phyloP scores from a whole-genome alignment of 73 alveolate species.

The Paramecium sexaurelia region DNA sequence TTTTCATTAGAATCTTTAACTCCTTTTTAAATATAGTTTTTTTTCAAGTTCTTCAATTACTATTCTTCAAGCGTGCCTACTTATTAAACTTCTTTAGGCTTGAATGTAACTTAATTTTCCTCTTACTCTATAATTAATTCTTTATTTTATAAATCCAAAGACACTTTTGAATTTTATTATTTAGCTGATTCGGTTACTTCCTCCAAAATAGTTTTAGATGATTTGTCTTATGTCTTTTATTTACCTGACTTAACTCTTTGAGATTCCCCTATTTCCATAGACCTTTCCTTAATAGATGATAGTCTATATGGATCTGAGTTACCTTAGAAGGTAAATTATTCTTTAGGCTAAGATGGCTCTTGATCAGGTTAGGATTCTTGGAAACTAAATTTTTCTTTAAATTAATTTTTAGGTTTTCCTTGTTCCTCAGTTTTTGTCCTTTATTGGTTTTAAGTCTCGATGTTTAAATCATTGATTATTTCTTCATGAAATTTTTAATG shows the following conservation, averaged over 20 bases:
- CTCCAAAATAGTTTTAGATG: neutral
- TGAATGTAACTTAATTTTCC: neutral
- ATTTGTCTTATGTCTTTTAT: neutral
- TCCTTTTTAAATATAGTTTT: neutral
- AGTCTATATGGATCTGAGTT: neutral
- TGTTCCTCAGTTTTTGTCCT: neutral
- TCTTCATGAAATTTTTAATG: neutral
- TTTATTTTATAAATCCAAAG: neutral
- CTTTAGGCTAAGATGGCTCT: neutral
- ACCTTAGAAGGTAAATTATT: slow-evolving; percentile 8
- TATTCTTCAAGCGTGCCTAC: neutral
- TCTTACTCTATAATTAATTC: neutral
- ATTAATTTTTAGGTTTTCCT: neutral
- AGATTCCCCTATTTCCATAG: neutral
- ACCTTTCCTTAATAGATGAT: neutral
- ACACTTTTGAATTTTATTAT: neutral
- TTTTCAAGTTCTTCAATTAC: neutral
- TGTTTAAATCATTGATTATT: neutral
- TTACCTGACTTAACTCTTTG: neutral
- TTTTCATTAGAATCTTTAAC: neutral
- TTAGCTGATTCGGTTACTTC: neutral
- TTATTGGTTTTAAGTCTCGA: neutral
- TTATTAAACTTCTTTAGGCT: neutral
- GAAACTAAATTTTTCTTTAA: neutral
- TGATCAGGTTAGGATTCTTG: neutral